phyloP scores from a whole-genome alignment of 2,329 filamentous ascomycete genomes.

The Elsinoe ampelina region DNA sequence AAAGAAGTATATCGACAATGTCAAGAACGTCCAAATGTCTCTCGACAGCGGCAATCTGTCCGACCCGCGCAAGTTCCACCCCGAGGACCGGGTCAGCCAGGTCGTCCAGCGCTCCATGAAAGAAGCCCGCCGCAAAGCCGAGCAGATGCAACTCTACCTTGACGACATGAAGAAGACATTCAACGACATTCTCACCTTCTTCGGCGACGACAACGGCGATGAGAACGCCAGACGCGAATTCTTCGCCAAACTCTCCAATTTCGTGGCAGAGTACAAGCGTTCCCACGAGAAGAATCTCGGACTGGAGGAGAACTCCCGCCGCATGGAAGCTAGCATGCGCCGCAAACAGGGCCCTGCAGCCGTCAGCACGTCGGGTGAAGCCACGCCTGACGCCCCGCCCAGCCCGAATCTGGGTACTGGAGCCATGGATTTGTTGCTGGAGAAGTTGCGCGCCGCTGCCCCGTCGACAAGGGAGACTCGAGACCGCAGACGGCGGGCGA shows the following conservation, averaged over 20 bases:
- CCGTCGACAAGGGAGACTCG: constrained; percentile 82
- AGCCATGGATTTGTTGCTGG: constrained; percentile 89
- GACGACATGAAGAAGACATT: constrained; percentile 88
- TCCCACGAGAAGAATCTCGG: constrained; percentile 84
- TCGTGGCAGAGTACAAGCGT: constrained; percentile 92
- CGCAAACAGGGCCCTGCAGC: constrained; percentile 67
- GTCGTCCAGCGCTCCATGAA: constrained; percentile 93
- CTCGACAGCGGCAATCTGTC: constrained; percentile 90
- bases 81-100: constrained; percentile 87
- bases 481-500: constrained; percentile 74
- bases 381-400: constrained; percentile 40
- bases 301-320: constrained; percentile 70
- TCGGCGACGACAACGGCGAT: constrained; percentile 85
- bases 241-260: constrained; percentile 84
- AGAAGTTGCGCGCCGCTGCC: constrained; percentile 88
- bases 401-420: constrained; percentile 56
- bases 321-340: constrained; percentile 87
- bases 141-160: constrained; percentile 87
- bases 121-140: constrained; percentile 87
- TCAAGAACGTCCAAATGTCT: constrained; percentile 85
- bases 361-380: constrained; percentile 34
- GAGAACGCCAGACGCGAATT: constrained; percentile 92
- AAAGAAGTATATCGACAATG: constrained; percentile 86
- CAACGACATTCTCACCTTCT: constrained; percentile 93
- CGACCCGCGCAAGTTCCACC: constrained; percentile 95